Conservation (phyloP, 2,329 filamentous ascomycete species). For the Paracoccidioides brasiliensis region DNA sequence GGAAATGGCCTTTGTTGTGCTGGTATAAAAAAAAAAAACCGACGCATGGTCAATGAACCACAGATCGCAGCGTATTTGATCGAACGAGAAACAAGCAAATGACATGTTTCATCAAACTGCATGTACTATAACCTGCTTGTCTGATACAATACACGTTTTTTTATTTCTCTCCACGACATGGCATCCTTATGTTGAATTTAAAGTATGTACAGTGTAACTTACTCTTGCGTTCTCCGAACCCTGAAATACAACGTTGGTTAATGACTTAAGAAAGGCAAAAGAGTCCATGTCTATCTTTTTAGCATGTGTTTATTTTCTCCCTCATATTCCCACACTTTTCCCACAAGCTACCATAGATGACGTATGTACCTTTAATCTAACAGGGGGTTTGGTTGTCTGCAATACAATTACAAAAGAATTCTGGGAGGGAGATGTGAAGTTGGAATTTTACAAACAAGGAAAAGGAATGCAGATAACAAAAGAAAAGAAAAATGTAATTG, state of each 20-base stretch:
- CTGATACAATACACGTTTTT: too few relatives aligned
- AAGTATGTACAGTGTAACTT: too few relatives aligned
- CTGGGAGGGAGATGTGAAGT: background rate
- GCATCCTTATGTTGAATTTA: too few relatives aligned
- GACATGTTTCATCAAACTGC: too few relatives aligned
- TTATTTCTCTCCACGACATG: too few relatives aligned
- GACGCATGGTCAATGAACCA: background rate
- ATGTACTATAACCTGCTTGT: too few relatives aligned
- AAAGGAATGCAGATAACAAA: constrained; percentile 15
- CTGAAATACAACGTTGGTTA: too few relatives aligned
- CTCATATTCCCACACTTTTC: background rate
- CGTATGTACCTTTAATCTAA: background rate
- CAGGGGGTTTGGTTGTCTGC: background rate
- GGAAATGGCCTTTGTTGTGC: background rate
- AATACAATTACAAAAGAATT: constrained; percentile 1
- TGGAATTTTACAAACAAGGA: constrained; percentile 12
- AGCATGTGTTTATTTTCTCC: background rate
- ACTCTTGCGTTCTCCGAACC: too few relatives aligned
- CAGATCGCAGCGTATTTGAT: too few relatives aligned
- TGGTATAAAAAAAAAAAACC: background rate
- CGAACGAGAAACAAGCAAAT: too few relatives aligned
- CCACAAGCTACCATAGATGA: background rate
- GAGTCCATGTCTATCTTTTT: background rate
- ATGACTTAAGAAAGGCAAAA: background rate
- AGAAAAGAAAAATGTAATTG: background rate